Percentiles rank a stretch among this genome's conserved stretches.
These are phyloP conservation scores for Syncephalis plumigaleata DNA, from an alignment of 371 early-diverging fungal genomes.

Conservation along the genomic window DNA sequence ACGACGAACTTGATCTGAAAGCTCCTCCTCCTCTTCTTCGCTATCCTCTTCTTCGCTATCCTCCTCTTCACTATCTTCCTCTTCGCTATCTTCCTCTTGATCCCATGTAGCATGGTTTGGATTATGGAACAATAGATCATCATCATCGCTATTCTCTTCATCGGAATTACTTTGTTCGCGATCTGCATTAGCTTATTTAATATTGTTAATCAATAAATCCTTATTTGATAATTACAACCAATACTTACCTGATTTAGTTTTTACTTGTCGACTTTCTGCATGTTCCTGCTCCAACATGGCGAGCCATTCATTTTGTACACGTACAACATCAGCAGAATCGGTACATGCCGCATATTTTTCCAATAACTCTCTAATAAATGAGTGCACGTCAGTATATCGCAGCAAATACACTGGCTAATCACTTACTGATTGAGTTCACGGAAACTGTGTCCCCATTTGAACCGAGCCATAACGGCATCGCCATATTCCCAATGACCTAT, in stretches of 20 bases:
- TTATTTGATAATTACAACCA: conserved; percentile 1
- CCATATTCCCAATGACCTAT: conserved; percentile 64
- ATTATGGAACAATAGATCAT: conserved; percentile 29
- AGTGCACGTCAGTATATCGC: neutral
- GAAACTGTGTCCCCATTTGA: conserved; percentile 97
- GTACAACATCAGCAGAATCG: conserved; percentile 65
- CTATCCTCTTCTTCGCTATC: conserved; percentile 1
- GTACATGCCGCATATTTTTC: conserved; percentile 70
- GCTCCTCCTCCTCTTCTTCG: neutral
- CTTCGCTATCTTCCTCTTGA: conserved; percentile 1
- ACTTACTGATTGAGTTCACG: conserved; percentile 49
- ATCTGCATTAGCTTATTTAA: conserved; percentile 1
- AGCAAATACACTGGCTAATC: neutral
- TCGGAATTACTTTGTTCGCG: neutral
- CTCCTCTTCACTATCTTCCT: neutral
- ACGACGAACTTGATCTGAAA: too few relatives aligned
- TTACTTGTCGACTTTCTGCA: conserved; percentile 18
- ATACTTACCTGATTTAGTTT: conserved; percentile 6
- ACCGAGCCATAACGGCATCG: conserved; percentile 71
- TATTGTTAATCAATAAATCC: neutral
- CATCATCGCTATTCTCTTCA: conserved; percentile 19
- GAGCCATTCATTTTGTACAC: conserved; percentile 67
- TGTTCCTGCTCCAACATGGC: conserved; percentile 35
- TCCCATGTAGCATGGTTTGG: conserved; percentile 20
- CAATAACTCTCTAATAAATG: conserved; percentile 36